Percentiles rank a stretch among this genome's conserved stretches.
phyloP scores from a whole-genome alignment of 2,329 filamentous ascomycete species.

The Aspergillus udagawae region DNA sequence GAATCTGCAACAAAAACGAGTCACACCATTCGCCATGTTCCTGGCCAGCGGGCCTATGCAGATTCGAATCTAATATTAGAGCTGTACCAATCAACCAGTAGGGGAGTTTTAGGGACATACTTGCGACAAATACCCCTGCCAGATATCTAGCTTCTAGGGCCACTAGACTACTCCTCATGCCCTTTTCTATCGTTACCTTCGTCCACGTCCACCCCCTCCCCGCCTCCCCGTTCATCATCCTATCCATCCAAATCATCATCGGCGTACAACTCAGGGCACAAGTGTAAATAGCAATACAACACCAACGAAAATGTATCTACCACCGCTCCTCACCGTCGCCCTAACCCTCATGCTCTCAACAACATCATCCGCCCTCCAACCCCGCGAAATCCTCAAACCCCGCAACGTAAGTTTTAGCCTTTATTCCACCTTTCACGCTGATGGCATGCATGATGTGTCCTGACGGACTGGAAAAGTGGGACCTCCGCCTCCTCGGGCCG shows the following conservation, averaged over 20 bases:
- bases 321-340: background rate
- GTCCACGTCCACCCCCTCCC: too few relatives aligned
- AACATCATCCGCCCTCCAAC: background rate
- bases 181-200: background rate
- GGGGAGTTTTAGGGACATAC: background rate
- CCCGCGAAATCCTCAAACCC: conserved; percentile 11
- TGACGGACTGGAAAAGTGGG: conserved; percentile 20
- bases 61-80: background rate
- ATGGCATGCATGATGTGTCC: background rate
- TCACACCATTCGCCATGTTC: background rate
- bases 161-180: background rate
- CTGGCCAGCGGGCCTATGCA: background rate
- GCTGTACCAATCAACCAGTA: background rate
- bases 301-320: conserved; percentile 3
- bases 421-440: background rate
- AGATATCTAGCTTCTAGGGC: background rate
- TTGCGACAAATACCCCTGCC: background rate
- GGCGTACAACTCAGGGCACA: background rate
- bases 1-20: background rate
- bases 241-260: background rate
- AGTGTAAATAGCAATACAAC: background rate
- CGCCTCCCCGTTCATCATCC: background rate
- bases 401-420: conserved; percentile 14
- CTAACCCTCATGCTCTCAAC: conserved; percentile 1
- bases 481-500: conserved; percentile 27